Conservation (phyloP, 1,284 basidiomycete species). For the Exobasidium rhododendri region DNA sequence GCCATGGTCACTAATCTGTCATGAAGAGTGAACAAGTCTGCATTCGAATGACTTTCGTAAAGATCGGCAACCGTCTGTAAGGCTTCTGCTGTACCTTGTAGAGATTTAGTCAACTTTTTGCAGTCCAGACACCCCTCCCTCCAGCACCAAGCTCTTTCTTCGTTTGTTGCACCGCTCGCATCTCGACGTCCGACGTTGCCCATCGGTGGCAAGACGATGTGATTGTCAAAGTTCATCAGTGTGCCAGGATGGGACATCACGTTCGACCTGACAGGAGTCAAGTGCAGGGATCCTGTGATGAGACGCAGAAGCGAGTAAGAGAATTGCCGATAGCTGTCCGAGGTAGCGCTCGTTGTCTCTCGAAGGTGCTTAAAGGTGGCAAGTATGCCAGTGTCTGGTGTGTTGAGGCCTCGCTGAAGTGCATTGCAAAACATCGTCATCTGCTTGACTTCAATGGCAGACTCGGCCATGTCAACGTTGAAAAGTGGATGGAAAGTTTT, state of each 20-base stretch:
- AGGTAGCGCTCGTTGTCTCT: not conserved
- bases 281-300: slow-evolving; percentile 25
- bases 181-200: slow-evolving; percentile 59
- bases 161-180: slow-evolving; percentile 61
- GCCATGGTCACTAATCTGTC: slow-evolving; percentile 72
- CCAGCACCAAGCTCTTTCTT: slow-evolving; percentile 81
- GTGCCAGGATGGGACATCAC: not conserved
- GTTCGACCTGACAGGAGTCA: not conserved
- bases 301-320: slow-evolving; percentile 36
- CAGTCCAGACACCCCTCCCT: slow-evolving; percentile 73
- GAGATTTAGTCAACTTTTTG: slow-evolving; percentile 69
- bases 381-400: slow-evolving; percentile 20
- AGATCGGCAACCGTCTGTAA: slow-evolving; percentile 71
- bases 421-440: slow-evolving; percentile 31
- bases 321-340: slow-evolving; percentile 20
- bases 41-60: slow-evolving; percentile 72
- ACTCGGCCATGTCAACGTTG: slow-evolving; percentile 64
- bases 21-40: slow-evolving; percentile 69
- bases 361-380: slow-evolving; percentile 4
- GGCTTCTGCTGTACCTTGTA: slow-evolving; percentile 72
- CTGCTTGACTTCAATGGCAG: slow-evolving; percentile 25
- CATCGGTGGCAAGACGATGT: slow-evolving; percentile 54
- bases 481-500: slow-evolving; percentile 78
- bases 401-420: slow-evolving; percentile 6
- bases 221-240: not conserved